Conservation (phyloP, 176 grass and related monocot species). For the Avena eriantha region DNA sequence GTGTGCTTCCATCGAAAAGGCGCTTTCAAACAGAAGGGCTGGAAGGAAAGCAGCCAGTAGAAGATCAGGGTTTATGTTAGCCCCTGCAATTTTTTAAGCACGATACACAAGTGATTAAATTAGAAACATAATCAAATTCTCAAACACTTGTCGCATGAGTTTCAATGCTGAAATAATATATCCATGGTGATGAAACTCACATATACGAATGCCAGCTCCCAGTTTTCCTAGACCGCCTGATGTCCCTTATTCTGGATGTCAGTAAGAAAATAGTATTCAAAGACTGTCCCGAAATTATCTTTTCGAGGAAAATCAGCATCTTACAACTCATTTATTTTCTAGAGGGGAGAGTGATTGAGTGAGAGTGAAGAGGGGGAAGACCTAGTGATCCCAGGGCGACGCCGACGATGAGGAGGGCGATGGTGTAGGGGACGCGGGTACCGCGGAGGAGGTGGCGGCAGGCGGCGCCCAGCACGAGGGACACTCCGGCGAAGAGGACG, state of each 20-base stretch:
- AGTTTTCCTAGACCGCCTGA: constrained; percentile 72
- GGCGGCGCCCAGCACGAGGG: constrained; percentile 82
- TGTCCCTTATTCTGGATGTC: constrained; percentile 78
- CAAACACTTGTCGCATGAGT: not conserved
- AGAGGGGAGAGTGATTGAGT: not conserved
- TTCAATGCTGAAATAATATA: not conserved
- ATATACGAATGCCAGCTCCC: constrained; percentile 85
- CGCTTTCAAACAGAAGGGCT: constrained; percentile 93
- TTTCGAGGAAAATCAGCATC: not conserved
- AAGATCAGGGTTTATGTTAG: constrained; percentile 93
- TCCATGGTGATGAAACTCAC: constrained; percentile 53
- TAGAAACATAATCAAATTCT: constrained; percentile 20
- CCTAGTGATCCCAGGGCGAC: constrained; percentile 80
- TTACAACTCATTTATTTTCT: not conserved
- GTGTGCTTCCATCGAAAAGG: constrained; percentile 89
- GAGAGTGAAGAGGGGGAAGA: not conserved
- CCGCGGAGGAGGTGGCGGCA: constrained; percentile 81
- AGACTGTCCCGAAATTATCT: not conserved
- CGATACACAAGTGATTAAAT: not conserved
- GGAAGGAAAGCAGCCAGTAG: constrained; percentile 89
- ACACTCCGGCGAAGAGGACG: constrained; percentile 60
- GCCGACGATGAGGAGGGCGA: constrained; percentile 84
- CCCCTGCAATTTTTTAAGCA: constrained; percentile 59
- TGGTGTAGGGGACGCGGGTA: constrained; percentile 89
- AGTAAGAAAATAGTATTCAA: not conserved